Evolutionary conservation across 2,329 filamentous ascomycete genomes (phyloP), one percentile per base, ranked within the genome.

Genomic region (Cercospora sp.): DNA sequence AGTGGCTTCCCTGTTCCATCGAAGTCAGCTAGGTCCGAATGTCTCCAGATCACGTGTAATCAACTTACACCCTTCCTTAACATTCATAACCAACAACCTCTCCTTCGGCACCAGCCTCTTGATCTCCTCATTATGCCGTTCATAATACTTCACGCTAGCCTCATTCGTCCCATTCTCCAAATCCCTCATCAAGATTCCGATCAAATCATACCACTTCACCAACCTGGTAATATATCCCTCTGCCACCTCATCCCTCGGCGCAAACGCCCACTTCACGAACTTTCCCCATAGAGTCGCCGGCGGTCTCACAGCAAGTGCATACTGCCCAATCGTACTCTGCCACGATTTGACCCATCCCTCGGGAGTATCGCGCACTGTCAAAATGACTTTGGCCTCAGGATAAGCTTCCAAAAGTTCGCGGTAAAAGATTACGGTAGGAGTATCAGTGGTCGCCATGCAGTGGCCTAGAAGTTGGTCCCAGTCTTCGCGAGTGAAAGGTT

Each of bases 361-460:
- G 3, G 66, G 58, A 49, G 30, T 60, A 40, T 77, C 74, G 4
- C 79, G 74, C 13, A 69, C 67, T 1, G 74, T 77, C 45, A 80
- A 66, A 13, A 81, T 77, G 61, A 80, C 74, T 63, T 80, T 80
- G 1, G 79, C 80, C 0, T 77, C 71, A 0, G 80, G 80, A 63
- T 81, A 81, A 0, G 77, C 76, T 8, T 66, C 61, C 6, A 77
- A 67, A 3, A 82, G 70, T 61, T 82, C 80, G 40, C 73, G 72
- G 8, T 74, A 76, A 67, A 82, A 81, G 24, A 75, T 69, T 3
- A 68, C 67, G 9, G 72, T 74, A 0, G 80, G 78, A 16, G 76
- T 68, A 45, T 81, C 80, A 12, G 75, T 76, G 3, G 78, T 74
- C 2, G 74, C 78, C 45, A 74, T 74, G 60, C 73, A 77, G 40